Conservation (phyloP, 352 stramenopile species). For the Globisporangium barbulae region DNA sequence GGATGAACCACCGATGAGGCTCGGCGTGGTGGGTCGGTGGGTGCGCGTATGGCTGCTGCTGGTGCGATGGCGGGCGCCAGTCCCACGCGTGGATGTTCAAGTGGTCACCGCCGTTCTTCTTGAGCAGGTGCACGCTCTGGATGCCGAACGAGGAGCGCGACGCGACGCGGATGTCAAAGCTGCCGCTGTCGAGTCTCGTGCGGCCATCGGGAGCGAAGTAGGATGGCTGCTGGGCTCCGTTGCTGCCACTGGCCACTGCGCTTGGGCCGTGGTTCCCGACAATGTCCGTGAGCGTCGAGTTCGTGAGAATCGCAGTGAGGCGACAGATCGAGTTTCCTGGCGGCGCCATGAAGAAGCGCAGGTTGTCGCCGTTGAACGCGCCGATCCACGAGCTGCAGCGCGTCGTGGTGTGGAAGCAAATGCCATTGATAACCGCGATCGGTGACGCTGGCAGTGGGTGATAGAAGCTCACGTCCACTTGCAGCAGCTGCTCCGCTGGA, state of each 20-base stretch:
- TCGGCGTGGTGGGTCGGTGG: conserved; percentile 3
- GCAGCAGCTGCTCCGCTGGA: conserved; percentile 34
- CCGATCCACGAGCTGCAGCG: conserved; percentile 61
- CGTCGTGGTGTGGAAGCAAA: conserved; percentile 60
- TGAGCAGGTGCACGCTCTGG: conserved; percentile 42
- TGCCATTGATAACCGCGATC: conserved; percentile 29
- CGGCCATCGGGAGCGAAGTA: conserved; percentile 27
- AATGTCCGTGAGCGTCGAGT: conserved; percentile 36
- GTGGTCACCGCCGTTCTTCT: conserved; percentile 45
- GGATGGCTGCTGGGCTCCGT: neutral
- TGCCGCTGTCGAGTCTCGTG: conserved; percentile 25
- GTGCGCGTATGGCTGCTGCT: neutral
- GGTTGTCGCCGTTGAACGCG: conserved; percentile 24
- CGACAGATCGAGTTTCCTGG: conserved; percentile 25
- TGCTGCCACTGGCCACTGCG: neutral
- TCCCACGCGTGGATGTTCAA: conserved; percentile 46
- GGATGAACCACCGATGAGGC: conserved; percentile 32
- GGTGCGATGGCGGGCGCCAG: conserved; percentile 22
- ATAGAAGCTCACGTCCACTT: conserved; percentile 42
- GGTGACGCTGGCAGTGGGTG: conserved; percentile 1
- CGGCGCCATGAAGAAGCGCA: conserved; percentile 47
- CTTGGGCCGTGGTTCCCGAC: conserved; percentile 22
- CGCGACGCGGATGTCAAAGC: conserved; percentile 46
- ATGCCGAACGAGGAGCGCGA: conserved; percentile 36
- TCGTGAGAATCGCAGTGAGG: conserved; percentile 24